Evolutionary conservation across 83 land plant species (phyloP).

Genomic region (Picea mariana): DNA sequence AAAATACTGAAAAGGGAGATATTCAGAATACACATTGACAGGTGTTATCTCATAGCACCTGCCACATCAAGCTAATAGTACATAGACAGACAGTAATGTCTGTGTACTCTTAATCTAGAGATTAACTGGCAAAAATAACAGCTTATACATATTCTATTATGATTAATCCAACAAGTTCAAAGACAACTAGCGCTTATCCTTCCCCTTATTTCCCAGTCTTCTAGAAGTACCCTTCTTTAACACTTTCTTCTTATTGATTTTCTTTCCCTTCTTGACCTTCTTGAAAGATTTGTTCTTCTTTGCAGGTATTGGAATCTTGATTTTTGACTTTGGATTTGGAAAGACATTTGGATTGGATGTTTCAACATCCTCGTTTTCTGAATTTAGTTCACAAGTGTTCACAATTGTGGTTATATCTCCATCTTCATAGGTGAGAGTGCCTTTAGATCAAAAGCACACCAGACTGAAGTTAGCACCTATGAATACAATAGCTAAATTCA

Average conservation of each 20-base stretch:
- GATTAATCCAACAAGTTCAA: background rate
- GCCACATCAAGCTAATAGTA: background rate
- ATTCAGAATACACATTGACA: background rate
- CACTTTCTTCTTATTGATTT: background rate
- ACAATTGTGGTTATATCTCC: slow-evolving; percentile 12
- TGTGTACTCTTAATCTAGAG: background rate
- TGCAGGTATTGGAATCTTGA: slow-evolving; percentile 10
- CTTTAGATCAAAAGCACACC: slow-evolving; percentile 9
- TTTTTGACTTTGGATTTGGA: slow-evolving; percentile 3
- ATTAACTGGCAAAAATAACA: background rate
- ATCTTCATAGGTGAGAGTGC: slow-evolving; percentile 11
- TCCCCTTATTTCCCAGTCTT: slow-evolving; percentile 1
- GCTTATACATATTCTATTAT: background rate
- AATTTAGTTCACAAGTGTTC: slow-evolving; percentile 1
- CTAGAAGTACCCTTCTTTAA: slow-evolving; percentile 10
- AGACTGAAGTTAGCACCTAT: background rate
- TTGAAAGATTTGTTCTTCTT: slow-evolving; percentile 11
- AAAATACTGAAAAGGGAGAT: background rate
- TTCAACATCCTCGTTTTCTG: slow-evolving; percentile 10
- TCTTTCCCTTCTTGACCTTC: slow-evolving; percentile 14
- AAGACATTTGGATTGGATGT: background rate
- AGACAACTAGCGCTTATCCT: slow-evolving; percentile 1
- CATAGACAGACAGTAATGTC: background rate
- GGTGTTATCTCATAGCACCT: background rate
- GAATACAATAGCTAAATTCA: background rate